Percentiles rank a stretch among this genome's conserved stretches.
These are phyloP conservation scores for Phallus indusiatus DNA, from an alignment of 768 basidiomycete species.

Conservation along the genomic window DNA sequence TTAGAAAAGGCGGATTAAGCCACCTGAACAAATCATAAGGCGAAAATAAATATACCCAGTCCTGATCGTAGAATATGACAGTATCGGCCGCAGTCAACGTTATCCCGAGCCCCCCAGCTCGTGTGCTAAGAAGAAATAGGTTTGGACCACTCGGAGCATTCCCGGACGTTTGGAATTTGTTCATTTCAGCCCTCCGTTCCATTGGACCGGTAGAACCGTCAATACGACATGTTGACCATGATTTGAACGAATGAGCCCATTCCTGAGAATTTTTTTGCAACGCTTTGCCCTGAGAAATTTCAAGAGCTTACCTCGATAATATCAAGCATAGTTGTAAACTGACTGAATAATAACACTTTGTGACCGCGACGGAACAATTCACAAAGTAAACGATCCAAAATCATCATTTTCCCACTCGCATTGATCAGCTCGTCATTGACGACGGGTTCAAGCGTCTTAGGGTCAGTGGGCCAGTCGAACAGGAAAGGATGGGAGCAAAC, in stretches of 20 bases:
- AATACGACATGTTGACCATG: conserved; percentile 80
- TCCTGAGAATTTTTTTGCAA: conserved; percentile 36
- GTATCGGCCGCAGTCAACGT: conserved; percentile 80
- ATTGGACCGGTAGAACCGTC: conserved; percentile 80
- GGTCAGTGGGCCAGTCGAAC: conserved; percentile 75
- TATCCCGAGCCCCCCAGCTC: conserved; percentile 72
- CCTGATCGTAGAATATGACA: conserved; percentile 89
- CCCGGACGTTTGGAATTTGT: conserved; percentile 68
- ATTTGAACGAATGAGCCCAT: conserved; percentile 82
- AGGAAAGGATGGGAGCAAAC: conserved; percentile 90
- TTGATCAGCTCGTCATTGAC: conserved; percentile 75
- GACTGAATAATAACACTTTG: conserved; percentile 82
- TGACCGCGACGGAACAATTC: conserved; percentile 73
- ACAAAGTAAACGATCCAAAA: conserved; percentile 78
- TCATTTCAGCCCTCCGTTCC: conserved; percentile 79
- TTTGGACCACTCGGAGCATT: conserved; percentile 51
- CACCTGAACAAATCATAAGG: background rate
- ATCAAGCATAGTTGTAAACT: conserved; percentile 95
- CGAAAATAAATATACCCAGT: conserved; percentile 52
- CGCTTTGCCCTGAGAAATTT: background rate
- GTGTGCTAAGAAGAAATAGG: conserved; percentile 73
- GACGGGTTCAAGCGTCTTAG: conserved; percentile 47
- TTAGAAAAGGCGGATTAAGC: background rate
- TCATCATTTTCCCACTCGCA: conserved; percentile 94
- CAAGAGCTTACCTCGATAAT: conserved; percentile 67